Base-by-base conservation (phyloP, 805 yeast genomes). In the Candida piceae region DNA sequence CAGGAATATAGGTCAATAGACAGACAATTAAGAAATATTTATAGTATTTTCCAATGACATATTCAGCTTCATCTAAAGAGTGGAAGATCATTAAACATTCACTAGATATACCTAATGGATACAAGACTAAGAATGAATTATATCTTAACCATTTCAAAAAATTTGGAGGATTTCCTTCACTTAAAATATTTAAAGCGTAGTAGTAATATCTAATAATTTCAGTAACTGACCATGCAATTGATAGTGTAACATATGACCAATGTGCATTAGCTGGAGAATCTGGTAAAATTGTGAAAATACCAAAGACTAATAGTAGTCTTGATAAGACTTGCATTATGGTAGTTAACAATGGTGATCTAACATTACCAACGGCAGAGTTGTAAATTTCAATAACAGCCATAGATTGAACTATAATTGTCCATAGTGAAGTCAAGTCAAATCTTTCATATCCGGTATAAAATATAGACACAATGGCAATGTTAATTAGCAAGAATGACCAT, bases 21-120 rank as follows among this genome's bases (percentile, higher is more conserved):
- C 77, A 66, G 1, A 60, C 67, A 36, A 77, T 66, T 46, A 88
- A 67, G 38, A 75, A 59, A 55, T 71, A 68, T 29, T 78, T 72
- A 61, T 75, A 78, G 62, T 68, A 60, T 0, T 46, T 42, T 5
- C 83, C 80, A 34, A 69, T 67, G 22, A 52, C 70, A 32, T 48
- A 45, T 35, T 64, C 70, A n/a, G 96, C 95, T 32, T 73, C 76
- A n/a, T 70, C 72, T 35, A 90, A 67, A 0, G 96, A 79, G 38
- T 77, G 61, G 62, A 76, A 81, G 41, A 86, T 70, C 63, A 87
- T 75, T 24, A 69, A 53, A 41, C 84, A 68, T 59, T 93, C 98
- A 43, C 90, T 78, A 2, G 84, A 74, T n/a, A 89, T 96, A 3
- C 98, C 98, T 16, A 83, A 60, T 15, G 98, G 98, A 55, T 93